A percentile compares a stretch with the other conserved stretches of the same genome.
These are phyloP conservation scores for Acrodontium crateriforme DNA, from an alignment of 2,329 filamentous ascomycete genomes.

Conservation along the genomic window DNA sequence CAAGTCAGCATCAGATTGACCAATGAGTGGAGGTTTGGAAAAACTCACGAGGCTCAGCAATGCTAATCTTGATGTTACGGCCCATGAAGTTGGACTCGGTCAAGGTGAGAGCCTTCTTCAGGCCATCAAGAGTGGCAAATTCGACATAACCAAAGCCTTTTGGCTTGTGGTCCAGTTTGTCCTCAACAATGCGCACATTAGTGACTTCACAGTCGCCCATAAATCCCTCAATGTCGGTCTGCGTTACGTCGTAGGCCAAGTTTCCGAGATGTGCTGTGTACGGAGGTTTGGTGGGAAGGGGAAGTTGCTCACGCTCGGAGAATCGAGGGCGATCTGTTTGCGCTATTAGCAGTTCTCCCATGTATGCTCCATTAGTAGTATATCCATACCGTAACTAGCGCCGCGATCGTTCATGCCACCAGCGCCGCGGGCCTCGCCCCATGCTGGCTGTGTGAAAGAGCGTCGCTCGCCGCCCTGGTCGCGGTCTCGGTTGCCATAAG, in stretches of 20 bases:
- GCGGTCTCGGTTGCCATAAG: conserved; percentile 16
- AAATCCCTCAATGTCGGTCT: conserved; percentile 70
- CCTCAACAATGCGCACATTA: conserved; percentile 91
- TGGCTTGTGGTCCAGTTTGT: conserved; percentile 81
- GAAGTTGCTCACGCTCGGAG: conserved; percentile 55
- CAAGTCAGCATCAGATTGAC: conserved; percentile 2
- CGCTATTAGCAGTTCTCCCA: conserved; percentile 15
- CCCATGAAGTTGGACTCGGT: conserved; percentile 76
- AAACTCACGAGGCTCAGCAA: conserved; percentile 89
- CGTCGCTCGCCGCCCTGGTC: conserved; percentile 30
- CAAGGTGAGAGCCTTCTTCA: conserved; percentile 78
- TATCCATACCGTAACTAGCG: no score
- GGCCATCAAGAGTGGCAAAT: conserved; percentile 71
- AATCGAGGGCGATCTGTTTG: conserved; percentile 22
- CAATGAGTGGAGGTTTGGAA: conserved; percentile 1
- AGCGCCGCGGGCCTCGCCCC: conserved; percentile 12
- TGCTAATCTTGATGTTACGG: conserved; percentile 80
- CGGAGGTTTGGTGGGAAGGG: conserved; percentile 81
- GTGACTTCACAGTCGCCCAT: conserved; percentile 74
- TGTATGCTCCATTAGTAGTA: no score
- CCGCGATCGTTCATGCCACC: conserved; percentile 7
- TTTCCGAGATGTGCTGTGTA: conserved; percentile 95
- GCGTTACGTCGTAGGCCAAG: conserved; percentile 84
- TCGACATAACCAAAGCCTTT: conserved; percentile 99
- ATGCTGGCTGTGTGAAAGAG: conserved; percentile 27